phyloP scores from a whole-genome alignment of 257 asterid species.

The Prunella vulgaris region DNA sequence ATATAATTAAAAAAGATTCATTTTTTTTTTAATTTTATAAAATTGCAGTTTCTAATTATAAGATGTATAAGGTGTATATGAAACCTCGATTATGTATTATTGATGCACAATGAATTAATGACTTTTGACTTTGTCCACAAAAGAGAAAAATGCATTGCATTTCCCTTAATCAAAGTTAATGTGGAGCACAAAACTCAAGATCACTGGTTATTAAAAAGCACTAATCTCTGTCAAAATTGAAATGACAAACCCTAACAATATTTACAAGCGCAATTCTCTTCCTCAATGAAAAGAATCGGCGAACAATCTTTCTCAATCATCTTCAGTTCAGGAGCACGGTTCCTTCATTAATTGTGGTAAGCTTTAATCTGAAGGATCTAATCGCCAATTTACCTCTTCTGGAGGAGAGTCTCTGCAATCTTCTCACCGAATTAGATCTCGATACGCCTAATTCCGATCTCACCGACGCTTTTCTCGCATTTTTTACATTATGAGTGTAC shows the following conservation, averaged over 20 bases:
- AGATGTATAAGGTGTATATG: no score
- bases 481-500: background rate
- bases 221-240: background rate
- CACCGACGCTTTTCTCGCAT: background rate
- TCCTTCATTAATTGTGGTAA: slow-evolving; percentile 66
- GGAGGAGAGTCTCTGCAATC: slow-evolving; percentile 46
- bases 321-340: slow-evolving; percentile 33
- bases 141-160: no score
- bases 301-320: background rate
- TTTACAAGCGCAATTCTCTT: slow-evolving; percentile 11
- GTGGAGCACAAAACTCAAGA: slow-evolving; percentile 1
- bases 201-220: background rate
- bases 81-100: background rate
- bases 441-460: slow-evolving; percentile 31
- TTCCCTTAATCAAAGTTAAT: background rate
- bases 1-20: no score
- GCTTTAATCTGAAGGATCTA: slow-evolving; percentile 44
- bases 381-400: slow-evolving; percentile 59
- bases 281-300: slow-evolving; percentile 2
- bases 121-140: background rate
- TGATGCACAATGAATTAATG: slow-evolving; percentile 1
- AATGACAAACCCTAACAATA: background rate
- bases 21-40: no score
- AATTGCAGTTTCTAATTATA: no score
- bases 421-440: slow-evolving; percentile 44